Evolutionary conservation across 2,329 filamentous ascomycete genomes (phyloP), one percentile per base, ranked within the genome.

Genomic region (Eutypa lata): DNA sequence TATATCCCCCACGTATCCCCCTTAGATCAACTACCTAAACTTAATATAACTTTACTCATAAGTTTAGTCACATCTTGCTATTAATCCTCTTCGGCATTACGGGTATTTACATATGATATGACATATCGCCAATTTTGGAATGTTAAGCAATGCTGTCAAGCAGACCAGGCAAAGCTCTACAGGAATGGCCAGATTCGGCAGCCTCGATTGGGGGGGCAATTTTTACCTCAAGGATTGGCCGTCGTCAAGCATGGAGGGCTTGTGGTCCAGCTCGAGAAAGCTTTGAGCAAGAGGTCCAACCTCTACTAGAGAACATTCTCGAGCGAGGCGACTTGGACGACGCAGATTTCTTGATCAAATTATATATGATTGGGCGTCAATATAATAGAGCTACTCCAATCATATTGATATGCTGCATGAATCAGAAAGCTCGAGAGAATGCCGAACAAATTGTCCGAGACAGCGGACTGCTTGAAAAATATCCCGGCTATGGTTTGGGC

Each of bases 341-440:
- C 22, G 38, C 35, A 5, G 53, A 57, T 2, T 18, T 57, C 2
- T 57, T 51, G n/a, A 49, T 57, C 11, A 40, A 33, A 22, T 22
- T 55, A n/a, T 57, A 55, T 19, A 57, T 57, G 50, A 55, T 55
- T 24, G 53, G 55, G 16, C 47, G 48, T 33, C 49, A 45, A 3
- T 16, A 38, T 8, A 50, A 53, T 40, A 52, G n/a, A 13, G 50
- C 55, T 7, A 53, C 49, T 45, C 53, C 55, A n/a, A 49, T 53
- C 7, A 22, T 57, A 6, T 53, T 57, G 48, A 4, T 57, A n/a
- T 57, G 55, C 16, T 51, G 53, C 31, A 55, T 43, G 10, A 43
- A 52, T 26, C 44, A 22, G 0, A 42, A 40, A 24, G 53, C 45
- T 19, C 53, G 50, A 48, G 21, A 48, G 3, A 21, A 18, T 14